These are phyloP conservation scores for Scenedesmus sp. DNA, from an alignment of 163 green algal species.

Conservation along the genomic window DNA sequence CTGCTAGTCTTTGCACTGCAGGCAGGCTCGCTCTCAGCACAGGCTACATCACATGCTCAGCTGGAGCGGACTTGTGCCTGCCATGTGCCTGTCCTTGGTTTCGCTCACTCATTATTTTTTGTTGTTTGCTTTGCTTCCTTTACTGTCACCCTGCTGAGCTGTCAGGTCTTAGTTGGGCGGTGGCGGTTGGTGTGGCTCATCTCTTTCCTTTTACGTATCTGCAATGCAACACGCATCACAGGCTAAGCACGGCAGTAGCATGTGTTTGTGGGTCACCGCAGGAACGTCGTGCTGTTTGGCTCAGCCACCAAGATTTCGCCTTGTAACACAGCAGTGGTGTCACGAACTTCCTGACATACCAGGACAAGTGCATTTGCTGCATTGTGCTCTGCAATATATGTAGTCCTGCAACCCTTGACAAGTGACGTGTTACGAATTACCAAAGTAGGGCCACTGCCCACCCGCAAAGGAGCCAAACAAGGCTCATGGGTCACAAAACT, in stretches of 20 bases:
- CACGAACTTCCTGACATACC: too few species aligned
- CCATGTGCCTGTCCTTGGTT: neutral
- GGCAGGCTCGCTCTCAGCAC: neutral
- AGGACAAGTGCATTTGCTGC: too few species aligned
- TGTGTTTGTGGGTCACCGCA: neutral
- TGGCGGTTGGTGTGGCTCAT: neutral
- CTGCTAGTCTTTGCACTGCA: neutral
- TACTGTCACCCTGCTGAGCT: neutral
- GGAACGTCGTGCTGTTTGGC: neutral
- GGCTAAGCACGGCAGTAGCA: neutral
- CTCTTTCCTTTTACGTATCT: neutral
- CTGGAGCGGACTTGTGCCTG: neutral
- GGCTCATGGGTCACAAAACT: too few species aligned
- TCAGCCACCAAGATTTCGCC: neutral
- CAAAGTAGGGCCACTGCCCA: too few species aligned
- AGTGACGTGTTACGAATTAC: too few species aligned
- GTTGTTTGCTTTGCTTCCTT: neutral
- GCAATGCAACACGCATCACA: conserved; percentile 8
- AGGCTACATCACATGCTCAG: neutral
- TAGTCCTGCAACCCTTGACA: too few species aligned
- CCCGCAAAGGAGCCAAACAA: too few species aligned
- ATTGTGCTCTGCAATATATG: too few species aligned
- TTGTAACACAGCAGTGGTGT: neutral
- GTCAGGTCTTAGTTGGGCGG: neutral
- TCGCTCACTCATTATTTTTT: neutral